Evolutionary conservation across 2,329 filamentous ascomycete genomes (phyloP), one percentile per base, ranked within the genome.

Genomic region (Phyllosticta citrichinensis): DNA sequence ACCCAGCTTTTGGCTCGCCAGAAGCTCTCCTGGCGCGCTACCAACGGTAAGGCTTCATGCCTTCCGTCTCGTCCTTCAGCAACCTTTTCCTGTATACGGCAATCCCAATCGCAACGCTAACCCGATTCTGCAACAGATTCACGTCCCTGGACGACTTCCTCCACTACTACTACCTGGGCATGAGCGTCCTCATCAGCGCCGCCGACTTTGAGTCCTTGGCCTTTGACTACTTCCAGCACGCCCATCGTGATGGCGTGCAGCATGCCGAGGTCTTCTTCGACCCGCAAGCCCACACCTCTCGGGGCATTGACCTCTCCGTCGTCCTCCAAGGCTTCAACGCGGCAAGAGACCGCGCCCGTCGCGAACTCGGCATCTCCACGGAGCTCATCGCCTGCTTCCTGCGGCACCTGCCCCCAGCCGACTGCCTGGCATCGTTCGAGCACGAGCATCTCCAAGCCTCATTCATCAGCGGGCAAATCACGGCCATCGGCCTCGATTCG

Each of bases 211-310:
- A 88, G 70, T 82, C 81, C 58, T 79, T 93, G 11, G 87, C 87
- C 5, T 88, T 83, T 77, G 81, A 82, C 64, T 92, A 92, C 75
- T 87, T 91, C 71, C 68, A 77, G 33, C 82, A 80, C 62, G 88
- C 87, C 2, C 79, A 83, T 33, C 74, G 75, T 1, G 84, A 90
- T 64, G 83, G 83, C 47, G 84, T 91, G 1, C 79, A 82, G 56
- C 88, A 92, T 68, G 86, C 86, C 14, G 88, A 92, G 72, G 80
- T 91, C 65, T 92, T 91, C 76, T 91, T 92, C 75, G 89, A 92
- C 70, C 88, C 88, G 1, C 88, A 92, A 72, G 87, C 86, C 1
- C 89, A 92, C 71, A 81, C 83, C 4, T 75, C 74, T 12, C 81
- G 87, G 19, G 85, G 85, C 5, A 75, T 92, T 3, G 65, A 78